Conservation (phyloP, 495 filamentous ascomycete species). For the Neurospora sp. region DNA sequence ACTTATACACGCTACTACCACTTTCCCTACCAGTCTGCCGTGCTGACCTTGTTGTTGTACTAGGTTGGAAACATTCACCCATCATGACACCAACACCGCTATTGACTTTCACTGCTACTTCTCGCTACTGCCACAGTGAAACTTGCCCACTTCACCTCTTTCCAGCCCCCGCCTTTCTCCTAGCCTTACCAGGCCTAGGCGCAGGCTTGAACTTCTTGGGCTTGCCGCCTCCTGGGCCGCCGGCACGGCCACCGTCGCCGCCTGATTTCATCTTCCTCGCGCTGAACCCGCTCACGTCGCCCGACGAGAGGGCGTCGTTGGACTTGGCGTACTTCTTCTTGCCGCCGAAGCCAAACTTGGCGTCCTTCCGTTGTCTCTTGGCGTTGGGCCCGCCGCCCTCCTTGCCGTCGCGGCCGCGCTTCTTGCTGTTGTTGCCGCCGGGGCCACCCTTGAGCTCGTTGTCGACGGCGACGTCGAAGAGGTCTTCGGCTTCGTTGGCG, state of each 20-base stretch:
- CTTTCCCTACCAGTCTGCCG: neutral
- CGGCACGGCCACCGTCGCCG: constrained; percentile 3
- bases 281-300: constrained; percentile 70
- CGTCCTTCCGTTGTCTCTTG: constrained; percentile 87
- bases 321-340: constrained; percentile 88
- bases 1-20: neutral
- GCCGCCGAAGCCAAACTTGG: constrained; percentile 88
- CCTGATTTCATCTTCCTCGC: constrained; percentile 70
- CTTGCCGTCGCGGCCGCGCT: constrained; percentile 25
- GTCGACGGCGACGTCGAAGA: constrained; percentile 92
- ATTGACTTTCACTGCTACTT: neutral
- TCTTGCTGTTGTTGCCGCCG: constrained; percentile 22
- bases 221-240: constrained; percentile 12
- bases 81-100: neutral
- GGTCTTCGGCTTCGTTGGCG: constrained; percentile 74
- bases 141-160: neutral
- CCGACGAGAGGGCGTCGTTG: constrained; percentile 67
- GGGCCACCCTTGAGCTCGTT: constrained; percentile 50
- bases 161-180: constrained; percentile 23
- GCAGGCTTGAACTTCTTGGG: constrained; percentile 10
- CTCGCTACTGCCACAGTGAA: neutral
- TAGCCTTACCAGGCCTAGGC: constrained; percentile 26
- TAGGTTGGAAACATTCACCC: neutral
- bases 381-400: constrained; percentile 35
- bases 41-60: neutral